A percentile compares a stretch with the other conserved stretches of the same genome.
phyloP scores from a whole-genome alignment of 176 grass and related monocot genomes.

The Oryza meyeriana region DNA sequence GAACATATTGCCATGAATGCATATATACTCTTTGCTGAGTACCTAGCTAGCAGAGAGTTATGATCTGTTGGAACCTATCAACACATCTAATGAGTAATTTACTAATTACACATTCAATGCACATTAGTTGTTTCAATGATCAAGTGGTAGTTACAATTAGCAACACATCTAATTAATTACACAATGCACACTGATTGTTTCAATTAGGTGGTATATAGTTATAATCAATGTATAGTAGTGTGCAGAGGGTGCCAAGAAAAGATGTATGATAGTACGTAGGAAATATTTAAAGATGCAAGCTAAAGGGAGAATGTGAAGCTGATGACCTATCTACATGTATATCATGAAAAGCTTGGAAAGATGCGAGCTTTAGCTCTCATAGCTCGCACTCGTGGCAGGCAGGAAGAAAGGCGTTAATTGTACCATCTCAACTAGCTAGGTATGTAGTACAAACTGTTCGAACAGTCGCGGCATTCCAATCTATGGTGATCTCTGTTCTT shows the following conservation, averaged over 20 bases:
- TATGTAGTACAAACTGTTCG: not conserved
- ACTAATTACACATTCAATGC: too few relatives aligned
- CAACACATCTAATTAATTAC: not conserved
- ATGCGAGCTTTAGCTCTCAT: not conserved
- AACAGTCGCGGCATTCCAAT: not conserved
- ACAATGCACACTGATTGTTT: not conserved
- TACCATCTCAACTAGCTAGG: not conserved
- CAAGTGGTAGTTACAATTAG: not conserved
- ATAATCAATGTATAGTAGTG: not conserved
- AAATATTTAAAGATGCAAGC: not conserved
- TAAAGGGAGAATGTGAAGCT: not conserved
- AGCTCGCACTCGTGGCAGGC: not conserved
- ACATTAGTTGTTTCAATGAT: too few relatives aligned
- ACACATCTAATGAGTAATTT: not conserved
- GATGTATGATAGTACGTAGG: not conserved
- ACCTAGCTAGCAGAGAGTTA: not conserved
- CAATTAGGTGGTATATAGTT: not conserved
- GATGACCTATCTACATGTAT: not conserved
- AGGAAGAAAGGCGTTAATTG: not conserved
- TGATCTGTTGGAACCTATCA: not conserved
- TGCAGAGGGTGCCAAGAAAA: not conserved
- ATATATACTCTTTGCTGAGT: conserved; percentile 1
- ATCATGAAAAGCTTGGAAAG: conserved; percentile 15
- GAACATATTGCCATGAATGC: not conserved
- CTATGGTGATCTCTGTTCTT: not conserved